Evolutionary conservation across 78 protist genomes (phyloP).

Genomic region (Pigoraptor vietnamica): DNA sequence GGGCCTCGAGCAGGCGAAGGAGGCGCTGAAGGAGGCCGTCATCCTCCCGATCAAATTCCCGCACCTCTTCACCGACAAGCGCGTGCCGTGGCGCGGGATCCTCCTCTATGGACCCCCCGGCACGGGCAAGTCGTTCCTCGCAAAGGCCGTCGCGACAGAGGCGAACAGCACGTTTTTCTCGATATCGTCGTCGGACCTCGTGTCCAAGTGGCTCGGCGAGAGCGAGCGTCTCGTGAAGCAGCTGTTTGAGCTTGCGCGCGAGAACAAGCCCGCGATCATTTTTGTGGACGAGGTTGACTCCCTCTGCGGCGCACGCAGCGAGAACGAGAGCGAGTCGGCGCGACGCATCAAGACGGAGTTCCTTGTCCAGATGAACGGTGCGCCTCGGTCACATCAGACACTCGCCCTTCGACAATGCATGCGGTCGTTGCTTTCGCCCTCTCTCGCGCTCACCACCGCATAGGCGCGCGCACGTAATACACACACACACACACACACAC

Average conservation of each 20-base stretch:
- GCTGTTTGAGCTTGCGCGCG: slow-evolving; percentile 94
- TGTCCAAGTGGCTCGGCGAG: slow-evolving; percentile 97
- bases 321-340: slow-evolving; percentile 86
- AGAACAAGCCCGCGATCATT: slow-evolving; percentile 82
- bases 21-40: slow-evolving; percentile 92
- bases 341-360: slow-evolving; percentile 97
- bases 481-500: not conserved
- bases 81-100: slow-evolving; percentile 98
- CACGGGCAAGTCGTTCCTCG: slow-evolving; percentile 87
- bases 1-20: slow-evolving; percentile 94
- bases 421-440: too few species aligned
- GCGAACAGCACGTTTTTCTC: slow-evolving; percentile 91
- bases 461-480: not conserved
- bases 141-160: slow-evolving; percentile 98
- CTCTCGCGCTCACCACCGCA: not conserved
- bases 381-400: slow-evolving; percentile 79
- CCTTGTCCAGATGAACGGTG: slow-evolving; percentile 95
- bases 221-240: slow-evolving; percentile 84
- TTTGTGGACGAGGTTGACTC: slow-evolving; percentile 99
- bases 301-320: slow-evolving; percentile 73
- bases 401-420: slow-evolving; percentile 82
- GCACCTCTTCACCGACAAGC: slow-evolving; percentile 89
- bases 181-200: slow-evolving; percentile 88
- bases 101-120: slow-evolving; percentile 84
- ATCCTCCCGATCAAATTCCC: slow-evolving; percentile 95